These are phyloP conservation scores for Diaporthe longicolla DNA, from an alignment of 2,329 filamentous ascomycete species.

Conservation along the genomic window DNA sequence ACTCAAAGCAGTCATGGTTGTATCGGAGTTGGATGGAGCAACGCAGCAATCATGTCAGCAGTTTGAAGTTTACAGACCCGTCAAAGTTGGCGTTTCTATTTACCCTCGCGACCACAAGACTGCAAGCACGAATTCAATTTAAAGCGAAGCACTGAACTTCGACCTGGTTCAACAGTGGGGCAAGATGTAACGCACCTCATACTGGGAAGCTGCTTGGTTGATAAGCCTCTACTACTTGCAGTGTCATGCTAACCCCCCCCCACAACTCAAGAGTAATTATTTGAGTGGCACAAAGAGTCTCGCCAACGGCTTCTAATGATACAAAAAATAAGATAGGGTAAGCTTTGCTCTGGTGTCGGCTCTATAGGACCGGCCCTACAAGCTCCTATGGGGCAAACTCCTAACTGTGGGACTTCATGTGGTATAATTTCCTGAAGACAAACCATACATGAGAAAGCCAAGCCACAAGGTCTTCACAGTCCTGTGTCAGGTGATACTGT, in stretches of 20 bases:
- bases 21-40: not conserved
- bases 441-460: too few species aligned
- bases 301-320: not conserved
- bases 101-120: not conserved
- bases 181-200: not conserved
- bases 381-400: too few species aligned
- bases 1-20: not conserved
- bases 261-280: not conserved
- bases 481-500: too few species aligned
- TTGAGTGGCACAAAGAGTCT: not conserved
- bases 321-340: not conserved
- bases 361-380: too few species aligned
- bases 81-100: not conserved
- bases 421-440: too few species aligned
- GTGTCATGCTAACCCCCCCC: not conserved
- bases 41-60: not conserved
- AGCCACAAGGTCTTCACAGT: too few species aligned
- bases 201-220: not conserved
- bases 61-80: not conserved
- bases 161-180: not conserved
- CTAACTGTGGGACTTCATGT: too few species aligned
- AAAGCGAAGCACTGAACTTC: not conserved
- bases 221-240: not conserved
- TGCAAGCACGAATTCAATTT: not conserved
- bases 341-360: too few species aligned